A percentile compares a stretch with the other conserved stretches of the same genome.
Conservation (phyloP, 495 filamentous ascomycete genomes). For the Penicillium verhagenii region DNA sequence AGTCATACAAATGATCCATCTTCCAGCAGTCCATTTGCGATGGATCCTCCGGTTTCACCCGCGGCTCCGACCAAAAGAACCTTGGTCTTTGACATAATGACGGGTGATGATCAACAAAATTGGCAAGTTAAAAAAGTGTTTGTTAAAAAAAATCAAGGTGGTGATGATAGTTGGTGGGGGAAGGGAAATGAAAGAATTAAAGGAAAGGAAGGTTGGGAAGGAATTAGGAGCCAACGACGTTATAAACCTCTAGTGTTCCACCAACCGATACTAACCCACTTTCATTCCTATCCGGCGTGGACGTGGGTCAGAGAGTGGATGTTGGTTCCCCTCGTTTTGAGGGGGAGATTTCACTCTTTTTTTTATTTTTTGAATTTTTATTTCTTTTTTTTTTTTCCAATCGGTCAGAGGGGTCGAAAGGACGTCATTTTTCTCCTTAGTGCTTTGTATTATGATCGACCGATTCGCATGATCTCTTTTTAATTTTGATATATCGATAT, state of each 20-base stretch:
- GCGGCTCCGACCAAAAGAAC: conserved; percentile 48
- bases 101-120: conserved; percentile 4
- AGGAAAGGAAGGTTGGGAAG: conserved; percentile 13
- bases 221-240: conserved; percentile 25
- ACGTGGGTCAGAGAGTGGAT: conserved; percentile 41
- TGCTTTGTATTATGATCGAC: background rate
- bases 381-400: conserved; percentile 5
- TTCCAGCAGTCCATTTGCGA: conserved; percentile 44
- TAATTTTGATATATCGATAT: background rate
- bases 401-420: background rate
- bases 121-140: background rate
- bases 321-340: conserved; percentile 32
- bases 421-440: conserved; percentile 15
- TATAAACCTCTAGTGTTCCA: conserved; percentile 39
- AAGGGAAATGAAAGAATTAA: conserved; percentile 1
- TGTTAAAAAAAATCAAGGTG: background rate
- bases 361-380: background rate
- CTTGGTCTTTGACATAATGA: conserved; percentile 43
- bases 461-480: background rate
- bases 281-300: conserved; percentile 34
- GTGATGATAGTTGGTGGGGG: conserved; percentile 8
- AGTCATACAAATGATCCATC: conserved; percentile 41
- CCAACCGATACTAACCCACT: conserved; percentile 36
- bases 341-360: conserved; percentile 6
- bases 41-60: conserved; percentile 51